Evolutionary conservation across 2,329 filamentous ascomycete species (phyloP).

Genomic region (Hymenoscyphus fructigenus): DNA sequence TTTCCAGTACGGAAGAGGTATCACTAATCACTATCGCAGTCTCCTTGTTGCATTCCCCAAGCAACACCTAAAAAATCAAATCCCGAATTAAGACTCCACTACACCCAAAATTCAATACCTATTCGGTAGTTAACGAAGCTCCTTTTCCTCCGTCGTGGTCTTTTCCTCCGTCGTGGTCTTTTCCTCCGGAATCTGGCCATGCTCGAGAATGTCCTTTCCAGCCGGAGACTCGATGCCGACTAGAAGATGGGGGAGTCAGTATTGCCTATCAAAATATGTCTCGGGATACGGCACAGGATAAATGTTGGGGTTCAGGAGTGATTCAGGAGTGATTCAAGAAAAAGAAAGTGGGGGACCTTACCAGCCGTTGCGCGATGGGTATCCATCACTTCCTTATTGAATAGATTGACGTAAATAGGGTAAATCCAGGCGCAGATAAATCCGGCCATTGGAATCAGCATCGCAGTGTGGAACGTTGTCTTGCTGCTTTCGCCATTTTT

Average conservation of each 20-base stretch:
- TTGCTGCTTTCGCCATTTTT: slow-evolving; percentile 13
- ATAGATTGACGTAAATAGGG: slow-evolving; percentile 38
- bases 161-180: slow-evolving; percentile 5
- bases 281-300: no score
- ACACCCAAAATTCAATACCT: neutral
- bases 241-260: no score
- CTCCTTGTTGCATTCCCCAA: neutral
- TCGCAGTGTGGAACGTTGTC: slow-evolving; percentile 29
- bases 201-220: slow-evolving; percentile 16
- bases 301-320: no score
- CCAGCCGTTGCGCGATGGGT: slow-evolving; percentile 20
- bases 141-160: neutral
- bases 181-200: slow-evolving; percentile 13
- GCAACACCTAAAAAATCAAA: neutral
- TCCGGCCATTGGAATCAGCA: slow-evolving; percentile 37
- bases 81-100: neutral
- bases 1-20: neutral
- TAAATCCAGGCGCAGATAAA: slow-evolving; percentile 38
- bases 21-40: neutral
- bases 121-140: neutral
- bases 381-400: slow-evolving; percentile 36
- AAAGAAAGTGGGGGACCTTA: no score
- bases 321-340: no score
- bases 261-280: no score
- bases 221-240: slow-evolving; percentile 14